These are phyloP conservation scores for Hypsizygus ulmarius DNA, from an alignment of 1,284 basidiomycete species.

Conservation along the genomic window DNA sequence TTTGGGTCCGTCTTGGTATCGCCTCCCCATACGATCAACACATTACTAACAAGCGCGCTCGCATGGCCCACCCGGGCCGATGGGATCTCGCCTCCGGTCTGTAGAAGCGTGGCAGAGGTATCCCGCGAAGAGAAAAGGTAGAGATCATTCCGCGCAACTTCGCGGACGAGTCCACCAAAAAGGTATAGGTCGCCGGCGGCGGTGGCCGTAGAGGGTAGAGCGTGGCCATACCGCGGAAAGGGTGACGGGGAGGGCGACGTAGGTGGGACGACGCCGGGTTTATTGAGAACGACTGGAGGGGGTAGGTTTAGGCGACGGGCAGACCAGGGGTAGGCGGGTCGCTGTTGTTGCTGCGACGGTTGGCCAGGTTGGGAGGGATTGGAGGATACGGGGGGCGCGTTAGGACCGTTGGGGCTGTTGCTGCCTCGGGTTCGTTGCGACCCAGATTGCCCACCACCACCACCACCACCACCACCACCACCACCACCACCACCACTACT, in stretches of 20 bases:
- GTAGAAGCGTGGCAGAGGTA: conserved; percentile 73
- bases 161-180: conserved; percentile 95
- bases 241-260: conserved; percentile 74
- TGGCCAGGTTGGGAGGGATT: conserved; percentile 25
- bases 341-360: conserved; percentile 42
- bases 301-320: conserved; percentile 65
- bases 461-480: conserved; percentile 7
- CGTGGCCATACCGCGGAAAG: conserved; percentile 97
- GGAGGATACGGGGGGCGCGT: conserved; percentile 17
- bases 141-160: conserved; percentile 90
- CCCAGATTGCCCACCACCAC: not conserved
- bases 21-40: conserved; percentile 97
- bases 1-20: conserved; percentile 82
- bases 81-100: conserved; percentile 89
- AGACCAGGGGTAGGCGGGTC: conserved; percentile 79
- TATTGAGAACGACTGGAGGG: conserved; percentile 61
- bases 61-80: conserved; percentile 94
- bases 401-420: conserved; percentile 26
- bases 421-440: conserved; percentile 26
- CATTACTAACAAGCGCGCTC: conserved; percentile 92
- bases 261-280: conserved; percentile 56
- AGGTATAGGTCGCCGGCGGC: conserved; percentile 89
- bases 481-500: conserved; percentile 2
- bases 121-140: conserved; percentile 87
- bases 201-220: conserved; percentile 85